Evolutionary conservation across 2,329 filamentous ascomycete species (phyloP).

Genomic region (Penicillium sp.): DNA sequence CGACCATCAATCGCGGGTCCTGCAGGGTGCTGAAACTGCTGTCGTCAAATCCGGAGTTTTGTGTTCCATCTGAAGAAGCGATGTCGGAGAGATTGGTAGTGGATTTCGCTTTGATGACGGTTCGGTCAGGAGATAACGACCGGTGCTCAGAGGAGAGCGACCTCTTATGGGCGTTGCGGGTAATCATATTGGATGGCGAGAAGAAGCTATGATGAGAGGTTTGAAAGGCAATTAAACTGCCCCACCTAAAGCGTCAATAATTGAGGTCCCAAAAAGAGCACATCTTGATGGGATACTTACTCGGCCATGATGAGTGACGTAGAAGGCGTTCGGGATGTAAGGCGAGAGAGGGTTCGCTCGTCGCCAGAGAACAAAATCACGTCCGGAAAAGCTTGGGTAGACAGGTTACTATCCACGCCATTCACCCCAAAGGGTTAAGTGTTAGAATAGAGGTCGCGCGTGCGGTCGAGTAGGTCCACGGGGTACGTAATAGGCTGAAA

Average conservation of each 20-base stretch:
- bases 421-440: slow-evolving; percentile 14
- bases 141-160: slow-evolving; percentile 32
- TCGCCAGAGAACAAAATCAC: slow-evolving; percentile 8
- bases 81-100: slow-evolving; percentile 36
- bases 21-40: slow-evolving; percentile 41
- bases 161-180: slow-evolving; percentile 31
- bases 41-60: slow-evolving; percentile 25
- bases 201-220: slow-evolving; percentile 32
- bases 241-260: slow-evolving; percentile 12
- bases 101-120: slow-evolving; percentile 39
- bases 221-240: slow-evolving; percentile 34
- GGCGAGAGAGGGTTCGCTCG: slow-evolving; percentile 1
- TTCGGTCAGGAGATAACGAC: slow-evolving; percentile 29
- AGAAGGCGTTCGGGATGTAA: slow-evolving; percentile 17
- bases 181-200: slow-evolving; percentile 32
- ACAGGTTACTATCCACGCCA: slow-evolving; percentile 12
- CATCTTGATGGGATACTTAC: slow-evolving; percentile 22
- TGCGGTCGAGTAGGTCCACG: slow-evolving; percentile 13
- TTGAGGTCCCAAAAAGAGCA: background rate
- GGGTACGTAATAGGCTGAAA: slow-evolving; percentile 7
- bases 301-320: slow-evolving; percentile 32
- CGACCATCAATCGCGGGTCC: slow-evolving; percentile 35
- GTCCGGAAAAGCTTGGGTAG: slow-evolving; percentile 11
- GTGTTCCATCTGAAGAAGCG: slow-evolving; percentile 22
- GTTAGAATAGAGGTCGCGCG: slow-evolving; percentile 17